Base-by-base conservation (phyloP, 371 early-diverging fungal genomes). In the Syncephalastrum monosporum region DNA sequence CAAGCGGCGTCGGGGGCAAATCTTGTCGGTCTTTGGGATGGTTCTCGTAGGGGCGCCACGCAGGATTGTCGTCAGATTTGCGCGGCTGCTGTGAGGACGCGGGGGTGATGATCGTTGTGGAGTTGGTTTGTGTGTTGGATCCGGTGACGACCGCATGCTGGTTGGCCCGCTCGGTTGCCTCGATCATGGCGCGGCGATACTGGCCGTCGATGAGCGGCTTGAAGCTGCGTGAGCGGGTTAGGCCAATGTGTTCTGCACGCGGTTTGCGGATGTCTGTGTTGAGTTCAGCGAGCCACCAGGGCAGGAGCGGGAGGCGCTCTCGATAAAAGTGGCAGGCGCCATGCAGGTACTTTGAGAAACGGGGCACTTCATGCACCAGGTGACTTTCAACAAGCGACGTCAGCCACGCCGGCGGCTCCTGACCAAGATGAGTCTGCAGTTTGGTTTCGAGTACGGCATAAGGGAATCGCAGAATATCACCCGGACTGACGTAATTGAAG, bases 301-400 rank as follows among this genome's bases (percentile, higher is more conserved):
- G 54, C 8, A 62, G 42, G 25, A 66, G 54, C 42, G 61, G 58
- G 25, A 68, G 17, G 10, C 57, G 46, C 1, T 67, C 67, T n/a
- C 63, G 67, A 38, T 62, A 62, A 48, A 67, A 67, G 23, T 61
- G 62, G 41, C 53, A 67, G n/a, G 89, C 86, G 57, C 97, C 99
- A 75, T 99, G 98, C 52, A 96, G 84, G 76, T 93, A 99, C 74
- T 99, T 99, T 58, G 92, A 91, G 79, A 98, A 99, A 67, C 95
- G 95, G 48, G 96, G 96, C n/a, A 96, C 96, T 44, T 93, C 94
- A 68, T 94, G 94, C 33, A 97, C 96, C 59, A 97, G 73, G 53
- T 92, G 87, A 57, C 87, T 84, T 43, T 90, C 84, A 61, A 95
- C 81, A 38, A 98, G 75, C 33, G 93, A 90, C 13, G 85, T 76